Evolutionary conservation across 2,329 filamentous ascomycete species (phyloP).

Genomic region (Geosmithia flava): DNA sequence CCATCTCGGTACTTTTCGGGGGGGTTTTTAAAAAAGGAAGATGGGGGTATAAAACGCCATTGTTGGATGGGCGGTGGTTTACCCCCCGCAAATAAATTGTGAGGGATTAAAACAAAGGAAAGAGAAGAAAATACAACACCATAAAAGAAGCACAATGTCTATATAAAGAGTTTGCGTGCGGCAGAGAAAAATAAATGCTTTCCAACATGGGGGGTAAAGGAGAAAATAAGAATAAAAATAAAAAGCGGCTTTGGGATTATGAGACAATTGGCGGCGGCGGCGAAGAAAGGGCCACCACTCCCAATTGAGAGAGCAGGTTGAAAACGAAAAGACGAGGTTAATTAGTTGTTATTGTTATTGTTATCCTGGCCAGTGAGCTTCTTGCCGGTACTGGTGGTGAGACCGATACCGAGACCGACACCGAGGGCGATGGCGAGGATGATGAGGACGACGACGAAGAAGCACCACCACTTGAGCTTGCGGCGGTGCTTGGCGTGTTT

Average conservation of each 20-base stretch:
- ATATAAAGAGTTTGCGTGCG: not conserved
- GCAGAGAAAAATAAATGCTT: not conserved
- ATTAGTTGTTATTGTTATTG: not conserved
- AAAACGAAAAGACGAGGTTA: not conserved
- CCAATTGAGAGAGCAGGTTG: not conserved
- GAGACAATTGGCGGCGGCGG: not conserved
- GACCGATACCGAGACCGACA: conserved; percentile 38
- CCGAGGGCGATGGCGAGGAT: conserved; percentile 40
- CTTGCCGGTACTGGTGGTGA: not conserved
- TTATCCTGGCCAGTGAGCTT: no score
- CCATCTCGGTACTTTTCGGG: not conserved
- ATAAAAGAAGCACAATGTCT: not conserved
- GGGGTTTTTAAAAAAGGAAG: not conserved
- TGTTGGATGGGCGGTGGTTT: no score
- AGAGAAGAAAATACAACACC: not conserved
- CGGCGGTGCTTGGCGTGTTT: conserved; percentile 52
- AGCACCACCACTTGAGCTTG: conserved; percentile 74
- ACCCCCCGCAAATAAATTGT: not conserved
- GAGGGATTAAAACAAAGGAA: not conserved
- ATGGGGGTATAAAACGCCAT: not conserved
- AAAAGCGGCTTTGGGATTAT: not conserved
- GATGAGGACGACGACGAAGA: conserved; percentile 48
- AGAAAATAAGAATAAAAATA: no score
- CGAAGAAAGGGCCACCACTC: no score
- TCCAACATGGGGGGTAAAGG: no score